phyloP scores from a whole-genome alignment of 768 basidiomycete genomes.

The Auriscalpium orientale region DNA sequence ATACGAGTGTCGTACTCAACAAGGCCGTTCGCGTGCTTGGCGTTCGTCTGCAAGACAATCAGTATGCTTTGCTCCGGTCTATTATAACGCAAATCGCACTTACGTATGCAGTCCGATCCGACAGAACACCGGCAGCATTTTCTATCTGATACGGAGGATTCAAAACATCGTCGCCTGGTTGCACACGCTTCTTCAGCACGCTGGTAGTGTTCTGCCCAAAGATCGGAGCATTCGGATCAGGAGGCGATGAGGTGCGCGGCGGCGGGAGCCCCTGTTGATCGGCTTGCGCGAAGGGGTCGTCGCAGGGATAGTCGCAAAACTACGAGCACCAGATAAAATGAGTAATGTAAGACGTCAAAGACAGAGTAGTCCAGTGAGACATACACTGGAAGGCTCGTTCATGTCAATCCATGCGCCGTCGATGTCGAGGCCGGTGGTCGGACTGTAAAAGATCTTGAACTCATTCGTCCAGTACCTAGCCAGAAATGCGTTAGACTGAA shows the following conservation, averaged over 20 bases:
- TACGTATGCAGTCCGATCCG: conserved; percentile 48
- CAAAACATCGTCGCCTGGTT: conserved; percentile 29
- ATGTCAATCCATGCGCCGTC: conserved; percentile 73
- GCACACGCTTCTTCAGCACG: conserved; percentile 20
- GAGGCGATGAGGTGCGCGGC: conserved; percentile 38
- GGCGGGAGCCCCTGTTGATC: conserved; percentile 47
- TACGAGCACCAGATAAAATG: conserved; percentile 20
- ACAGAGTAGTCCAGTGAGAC: conserved; percentile 10
- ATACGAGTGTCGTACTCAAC: conserved; percentile 48
- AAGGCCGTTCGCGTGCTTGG: conserved; percentile 50
- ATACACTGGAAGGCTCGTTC: conserved; percentile 65
- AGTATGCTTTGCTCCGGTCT: not conserved
- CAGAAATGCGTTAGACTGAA: not conserved
- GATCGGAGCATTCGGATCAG: conserved; percentile 46
- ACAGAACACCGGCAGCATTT: conserved; percentile 43
- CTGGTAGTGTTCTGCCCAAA: conserved; percentile 25
- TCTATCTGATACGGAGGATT: conserved; percentile 53
- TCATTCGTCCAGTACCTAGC: conserved; percentile 56
- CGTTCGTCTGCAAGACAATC: conserved; percentile 18
- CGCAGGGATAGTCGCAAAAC: conserved; percentile 61
- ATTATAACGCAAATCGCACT: conserved; percentile 13
- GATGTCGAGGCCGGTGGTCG: conserved; percentile 49
- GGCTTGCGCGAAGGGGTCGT: conserved; percentile 53
- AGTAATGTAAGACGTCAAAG: not conserved
- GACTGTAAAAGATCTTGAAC: conserved; percentile 48